Evolutionary conservation across 176 grass and related monocot species (phyloP).

Genomic region (Calamus simplicifolius): DNA sequence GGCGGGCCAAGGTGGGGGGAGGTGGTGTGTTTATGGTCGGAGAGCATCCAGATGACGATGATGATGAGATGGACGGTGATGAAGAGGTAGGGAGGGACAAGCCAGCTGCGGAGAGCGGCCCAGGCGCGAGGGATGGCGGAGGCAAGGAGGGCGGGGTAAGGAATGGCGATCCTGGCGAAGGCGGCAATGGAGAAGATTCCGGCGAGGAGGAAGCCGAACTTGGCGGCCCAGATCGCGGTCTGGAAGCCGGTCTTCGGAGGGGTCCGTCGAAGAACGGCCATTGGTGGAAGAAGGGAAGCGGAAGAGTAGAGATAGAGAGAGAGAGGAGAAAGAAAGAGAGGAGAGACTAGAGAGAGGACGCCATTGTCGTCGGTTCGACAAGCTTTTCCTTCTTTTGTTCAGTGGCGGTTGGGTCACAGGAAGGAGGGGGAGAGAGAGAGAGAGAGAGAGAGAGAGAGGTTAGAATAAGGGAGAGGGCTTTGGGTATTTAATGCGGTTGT

Average conservation of each 20-base stretch:
- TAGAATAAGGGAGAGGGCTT: too few species aligned
- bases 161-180: slow-evolving; percentile 10
- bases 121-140: slow-evolving; percentile 27
- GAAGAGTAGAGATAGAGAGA: too few species aligned
- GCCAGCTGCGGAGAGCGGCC: slow-evolving; percentile 27
- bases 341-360: too few species aligned
- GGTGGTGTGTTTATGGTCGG: not conserved
- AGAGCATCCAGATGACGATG: slow-evolving; percentile 20
- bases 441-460: too few species aligned
- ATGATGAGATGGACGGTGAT: slow-evolving; percentile 10
- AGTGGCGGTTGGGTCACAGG: too few species aligned
- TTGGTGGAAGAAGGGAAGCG: too few species aligned
- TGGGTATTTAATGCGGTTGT: too few species aligned
- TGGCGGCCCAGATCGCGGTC: slow-evolving; percentile 24
- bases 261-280: too few species aligned
- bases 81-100: slow-evolving; percentile 5
- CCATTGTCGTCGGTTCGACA: too few species aligned
- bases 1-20: not conserved
- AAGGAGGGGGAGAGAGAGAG: too few species aligned
- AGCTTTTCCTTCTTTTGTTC: too few species aligned
- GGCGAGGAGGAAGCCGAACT: slow-evolving; percentile 25
- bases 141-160: slow-evolving; percentile 30
- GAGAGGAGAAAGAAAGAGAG: too few species aligned
- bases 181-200: slow-evolving; percentile 1
- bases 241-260: not conserved